Evolutionary conservation across 2,329 filamentous ascomycete genomes (phyloP), one percentile per base, ranked within the genome.

Genomic region (Colletotrichum liriopes): DNA sequence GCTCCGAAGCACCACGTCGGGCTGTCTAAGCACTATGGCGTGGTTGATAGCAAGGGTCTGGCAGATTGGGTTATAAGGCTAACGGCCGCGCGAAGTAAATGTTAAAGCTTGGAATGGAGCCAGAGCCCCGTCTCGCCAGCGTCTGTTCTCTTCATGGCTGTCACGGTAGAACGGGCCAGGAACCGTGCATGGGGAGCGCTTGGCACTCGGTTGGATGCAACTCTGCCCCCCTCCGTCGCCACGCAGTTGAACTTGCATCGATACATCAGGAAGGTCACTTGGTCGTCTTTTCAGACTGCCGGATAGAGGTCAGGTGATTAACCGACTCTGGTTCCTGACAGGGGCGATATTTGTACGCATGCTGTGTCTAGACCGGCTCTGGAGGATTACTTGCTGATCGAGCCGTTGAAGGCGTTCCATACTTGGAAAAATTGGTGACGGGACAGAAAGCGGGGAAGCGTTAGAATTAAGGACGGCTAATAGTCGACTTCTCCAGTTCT

Each of bases 141-240:
- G 18, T 23, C 23, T 35, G 39, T 52, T 14, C 1, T 43, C 47
- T 26, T 55, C 52, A 45, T 69, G 51, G 39, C 29, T 8, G 26
- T 58, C 39, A 61, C 71, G 71, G 71, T 58, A 56, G 37, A 51
- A 39, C 71, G 71, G 71, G 71, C 71, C 67, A 73, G 71, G 58
- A 73, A 73, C 67, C 67, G 71, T 43, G 56, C 59, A 45, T 51
- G 39, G 43, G 47, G 12, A 39, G 47, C 49, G 51, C 71, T 73
- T 71, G 58, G 61, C 67, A 45, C 45, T 5, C 39, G 55, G 11
- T 47, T 29, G 60, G n/a, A 62, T 71, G n/a, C 47, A 43, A 67
- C 49, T 43, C 49, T 62, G 54, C 59, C 32, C 59, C n/a, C 20
- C 18, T 49, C 16, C 7, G 18, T 41, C n/a, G 51, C 35, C 26